These are phyloP conservation scores for Globisporangium splendens DNA, from an alignment of 352 stramenopile genomes.

Conservation along the genomic window DNA sequence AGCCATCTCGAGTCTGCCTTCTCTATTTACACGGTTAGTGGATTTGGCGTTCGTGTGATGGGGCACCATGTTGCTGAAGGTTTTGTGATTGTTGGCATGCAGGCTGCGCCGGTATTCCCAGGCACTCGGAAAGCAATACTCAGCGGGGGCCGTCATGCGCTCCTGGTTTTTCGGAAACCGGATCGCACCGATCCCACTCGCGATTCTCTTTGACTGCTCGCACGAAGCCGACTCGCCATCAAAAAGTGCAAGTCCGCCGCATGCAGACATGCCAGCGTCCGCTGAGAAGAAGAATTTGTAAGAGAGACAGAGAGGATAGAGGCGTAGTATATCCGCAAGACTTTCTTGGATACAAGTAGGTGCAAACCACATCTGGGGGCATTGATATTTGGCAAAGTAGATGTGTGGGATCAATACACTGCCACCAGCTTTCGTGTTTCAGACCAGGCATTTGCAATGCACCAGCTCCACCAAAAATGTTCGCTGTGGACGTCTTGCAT, in stretches of 20 bases:
- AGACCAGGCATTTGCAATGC: too few relatives aligned
- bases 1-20: background rate
- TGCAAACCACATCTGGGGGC: too few relatives aligned
- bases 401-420: too few relatives aligned
- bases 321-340: too few relatives aligned
- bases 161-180: conserved; percentile 16
- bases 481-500: too few relatives aligned
- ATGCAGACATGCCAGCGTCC: background rate
- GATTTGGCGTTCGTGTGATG: background rate
- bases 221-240: background rate
- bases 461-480: too few relatives aligned
- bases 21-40: conserved; percentile 13
- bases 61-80: background rate
- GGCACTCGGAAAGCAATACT: conserved; percentile 11
- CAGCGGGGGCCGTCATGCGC: conserved; percentile 5
- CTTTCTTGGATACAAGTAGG: too few relatives aligned
- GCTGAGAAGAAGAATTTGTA: background rate
- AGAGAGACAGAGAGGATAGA: background rate
- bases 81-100: too few relatives aligned
- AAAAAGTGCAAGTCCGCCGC: background rate
- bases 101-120: conserved; percentile 9
- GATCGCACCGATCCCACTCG: conserved; percentile 12
- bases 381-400: background rate
- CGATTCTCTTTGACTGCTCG: conserved; percentile 12
- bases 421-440: too few relatives aligned